Conservation (phyloP, 129 eudicot species). For the Heracleum sosnowskyi region DNA sequence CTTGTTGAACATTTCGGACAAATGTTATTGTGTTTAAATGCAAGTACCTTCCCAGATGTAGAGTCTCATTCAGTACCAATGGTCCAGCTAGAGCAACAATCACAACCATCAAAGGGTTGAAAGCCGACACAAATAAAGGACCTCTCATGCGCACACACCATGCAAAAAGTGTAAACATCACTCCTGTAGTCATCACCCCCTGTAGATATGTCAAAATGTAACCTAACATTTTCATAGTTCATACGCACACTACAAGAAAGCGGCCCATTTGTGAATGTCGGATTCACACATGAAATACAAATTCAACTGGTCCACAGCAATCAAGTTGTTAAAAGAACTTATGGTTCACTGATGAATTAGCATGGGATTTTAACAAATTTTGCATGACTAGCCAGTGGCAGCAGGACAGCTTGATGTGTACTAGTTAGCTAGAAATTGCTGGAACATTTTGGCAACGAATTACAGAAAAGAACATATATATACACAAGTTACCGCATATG, state of each 20-base stretch:
- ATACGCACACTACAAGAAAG: too few relatives aligned
- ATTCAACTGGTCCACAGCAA: too few relatives aligned
- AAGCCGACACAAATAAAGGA: constrained; percentile 45
- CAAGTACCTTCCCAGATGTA: constrained; percentile 58
- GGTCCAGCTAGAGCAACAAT: too few relatives aligned
- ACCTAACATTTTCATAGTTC: not conserved
- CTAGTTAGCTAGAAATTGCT: not conserved
- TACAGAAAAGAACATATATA: not conserved
- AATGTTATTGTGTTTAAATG: not conserved
- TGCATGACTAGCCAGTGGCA: too few relatives aligned
- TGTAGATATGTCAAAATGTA: not conserved
- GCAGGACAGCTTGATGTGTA: too few relatives aligned
- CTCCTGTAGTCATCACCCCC: constrained; percentile 37
- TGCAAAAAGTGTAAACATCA: constrained; percentile 15
- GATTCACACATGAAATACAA: too few relatives aligned
- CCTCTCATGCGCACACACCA: constrained; percentile 42
- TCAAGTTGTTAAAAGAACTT: too few relatives aligned
- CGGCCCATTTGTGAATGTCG: too few relatives aligned
- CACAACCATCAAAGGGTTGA: constrained; percentile 49
- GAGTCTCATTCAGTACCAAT: constrained; percentile 38
- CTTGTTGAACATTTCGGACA: not conserved
- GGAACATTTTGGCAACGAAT: not conserved
- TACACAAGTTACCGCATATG: constrained; percentile 27
- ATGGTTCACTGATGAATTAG: too few relatives aligned
- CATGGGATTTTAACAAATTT: too few relatives aligned